Evolutionary conservation across 2,329 filamentous ascomycete species (phyloP).

Genomic region (Aspergillus fischeri): DNA sequence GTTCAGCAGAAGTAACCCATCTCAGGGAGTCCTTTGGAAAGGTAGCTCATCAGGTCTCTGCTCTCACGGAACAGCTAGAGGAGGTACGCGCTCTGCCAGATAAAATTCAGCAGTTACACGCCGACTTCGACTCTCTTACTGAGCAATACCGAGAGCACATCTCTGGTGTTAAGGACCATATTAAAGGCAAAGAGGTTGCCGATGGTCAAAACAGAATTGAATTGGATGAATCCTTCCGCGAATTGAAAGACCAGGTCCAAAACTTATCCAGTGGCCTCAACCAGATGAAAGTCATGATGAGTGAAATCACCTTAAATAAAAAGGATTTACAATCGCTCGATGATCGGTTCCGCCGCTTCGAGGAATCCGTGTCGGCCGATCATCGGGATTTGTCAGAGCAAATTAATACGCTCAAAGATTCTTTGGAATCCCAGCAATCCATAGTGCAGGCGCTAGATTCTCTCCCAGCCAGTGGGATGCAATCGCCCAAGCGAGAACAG

Average conservation of each 20-base stretch:
- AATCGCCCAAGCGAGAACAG: background rate
- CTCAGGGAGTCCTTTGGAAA: background rate
- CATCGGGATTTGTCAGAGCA: slow-evolving; percentile 4
- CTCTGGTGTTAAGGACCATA: background rate
- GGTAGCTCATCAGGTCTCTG: background rate
- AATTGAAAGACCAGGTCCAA: slow-evolving; percentile 7
- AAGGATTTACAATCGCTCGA: slow-evolving; percentile 3
- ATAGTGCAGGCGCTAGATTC: background rate
- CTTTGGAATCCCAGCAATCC: background rate
- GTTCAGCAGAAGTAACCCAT: background rate
- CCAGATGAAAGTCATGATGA: slow-evolving; percentile 2
- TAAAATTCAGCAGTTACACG: slow-evolving; percentile 3
- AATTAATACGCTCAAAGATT: background rate
- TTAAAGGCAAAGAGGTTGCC: background rate
- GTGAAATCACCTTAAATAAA: background rate
- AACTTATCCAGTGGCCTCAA: slow-evolving; percentile 5
- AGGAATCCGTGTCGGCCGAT: background rate
- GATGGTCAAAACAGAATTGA: background rate
- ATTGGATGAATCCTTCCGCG: background rate
- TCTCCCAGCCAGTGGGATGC: background rate
- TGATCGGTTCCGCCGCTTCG: slow-evolving; percentile 6
- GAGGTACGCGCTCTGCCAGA: background rate
- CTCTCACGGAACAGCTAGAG: background rate
- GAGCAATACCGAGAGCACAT: slow-evolving; percentile 4
- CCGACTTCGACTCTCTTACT: slow-evolving; percentile 3